Evolutionary conservation across 2,329 filamentous ascomycete species (phyloP).

Genomic region (Periconia macrospinosa): DNA sequence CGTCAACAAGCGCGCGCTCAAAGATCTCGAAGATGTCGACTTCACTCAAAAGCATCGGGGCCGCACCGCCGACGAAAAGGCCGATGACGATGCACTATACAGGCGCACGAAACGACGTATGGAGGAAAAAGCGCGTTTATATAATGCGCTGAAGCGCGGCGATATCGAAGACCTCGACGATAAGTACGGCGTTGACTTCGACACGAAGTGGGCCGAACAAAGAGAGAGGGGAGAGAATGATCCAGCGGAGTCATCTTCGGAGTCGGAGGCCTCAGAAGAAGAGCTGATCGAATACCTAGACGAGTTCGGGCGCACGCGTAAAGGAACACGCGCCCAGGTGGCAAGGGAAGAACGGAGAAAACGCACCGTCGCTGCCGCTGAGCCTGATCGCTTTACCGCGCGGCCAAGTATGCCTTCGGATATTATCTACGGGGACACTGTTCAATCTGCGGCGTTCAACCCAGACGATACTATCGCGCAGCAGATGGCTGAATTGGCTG

Average conservation of each 20-base stretch:
- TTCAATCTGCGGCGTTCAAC: conserved; percentile 83
- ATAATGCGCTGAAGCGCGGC: conserved; percentile 89
- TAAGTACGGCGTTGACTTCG: conserved; percentile 82
- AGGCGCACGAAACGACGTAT: conserved; percentile 76
- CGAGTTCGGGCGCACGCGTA: conserved; percentile 84
- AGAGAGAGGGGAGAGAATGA: conserved; percentile 47
- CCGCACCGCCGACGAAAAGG: conserved; percentile 57
- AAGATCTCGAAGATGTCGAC: conserved; percentile 58
- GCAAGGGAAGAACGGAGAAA: conserved; percentile 63
- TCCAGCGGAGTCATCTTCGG: conserved; percentile 46
- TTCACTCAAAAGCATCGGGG: conserved; percentile 65
- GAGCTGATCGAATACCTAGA: conserved; percentile 86
- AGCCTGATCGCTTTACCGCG: conserved; percentile 70
- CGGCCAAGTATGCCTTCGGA: conserved; percentile 67
- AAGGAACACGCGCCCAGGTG: conserved; percentile 70
- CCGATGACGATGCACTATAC: conserved; percentile 59
- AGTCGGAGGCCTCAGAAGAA: conserved; percentile 43
- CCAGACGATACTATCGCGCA: conserved; percentile 65
- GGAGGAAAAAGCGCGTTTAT: conserved; percentile 86
- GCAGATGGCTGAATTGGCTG: conserved; percentile 77
- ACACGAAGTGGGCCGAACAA: conserved; percentile 87
- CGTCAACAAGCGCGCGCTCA: conserved; percentile 63
- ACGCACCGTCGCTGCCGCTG: conserved; percentile 58
- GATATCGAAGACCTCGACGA: conserved; percentile 67
- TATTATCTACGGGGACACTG: conserved; percentile 81